Evolutionary conservation across 1,284 basidiomycete genomes (phyloP).

Genomic region (Flammula alnicola): DNA sequence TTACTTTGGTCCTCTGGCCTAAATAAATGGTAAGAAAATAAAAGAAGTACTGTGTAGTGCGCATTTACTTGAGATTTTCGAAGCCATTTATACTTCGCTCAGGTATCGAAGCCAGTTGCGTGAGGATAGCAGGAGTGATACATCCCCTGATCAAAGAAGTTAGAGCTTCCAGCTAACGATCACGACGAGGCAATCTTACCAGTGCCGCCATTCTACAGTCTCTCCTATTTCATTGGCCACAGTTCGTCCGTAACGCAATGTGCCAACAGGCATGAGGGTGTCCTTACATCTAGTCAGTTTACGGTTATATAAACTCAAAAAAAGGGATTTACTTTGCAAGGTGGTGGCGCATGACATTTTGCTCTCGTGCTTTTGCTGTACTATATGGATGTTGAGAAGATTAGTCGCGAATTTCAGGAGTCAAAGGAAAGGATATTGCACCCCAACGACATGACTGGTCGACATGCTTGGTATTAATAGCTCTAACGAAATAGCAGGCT

Average conservation of each 20-base stretch:
- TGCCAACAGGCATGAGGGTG: slow-evolving; percentile 53
- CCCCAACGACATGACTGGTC: slow-evolving; percentile 48
- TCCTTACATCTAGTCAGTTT: slow-evolving; percentile 37
- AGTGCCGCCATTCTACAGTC: slow-evolving; percentile 74
- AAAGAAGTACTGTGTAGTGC: slow-evolving; percentile 7
- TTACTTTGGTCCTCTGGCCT: slow-evolving; percentile 65
- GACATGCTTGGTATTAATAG: slow-evolving; percentile 25
- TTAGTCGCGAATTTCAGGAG: background rate
- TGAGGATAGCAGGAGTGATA: slow-evolving; percentile 62
- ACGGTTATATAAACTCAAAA: slow-evolving; percentile 3
- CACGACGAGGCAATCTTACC: slow-evolving; percentile 44
- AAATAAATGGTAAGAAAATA: slow-evolving; percentile 5
- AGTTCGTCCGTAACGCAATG: slow-evolving; percentile 64
- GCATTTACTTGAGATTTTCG: slow-evolving; percentile 49
- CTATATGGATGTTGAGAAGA: slow-evolving; percentile 42
- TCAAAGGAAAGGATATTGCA: slow-evolving; percentile 22
- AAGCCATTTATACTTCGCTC: slow-evolving; percentile 56
- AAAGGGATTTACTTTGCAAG: slow-evolving; percentile 50
- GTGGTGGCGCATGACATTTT: slow-evolving; percentile 65
- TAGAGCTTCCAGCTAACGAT: slow-evolving; percentile 9
- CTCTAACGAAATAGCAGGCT: background rate
- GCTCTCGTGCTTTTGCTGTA: slow-evolving; percentile 73
- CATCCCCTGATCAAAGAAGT: slow-evolving; percentile 60
- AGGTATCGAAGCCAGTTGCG: slow-evolving; percentile 47
- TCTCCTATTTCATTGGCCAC: slow-evolving; percentile 54